phyloP scores from a whole-genome alignment of 345 rosid genomes.

The Microcos paniculata region DNA sequence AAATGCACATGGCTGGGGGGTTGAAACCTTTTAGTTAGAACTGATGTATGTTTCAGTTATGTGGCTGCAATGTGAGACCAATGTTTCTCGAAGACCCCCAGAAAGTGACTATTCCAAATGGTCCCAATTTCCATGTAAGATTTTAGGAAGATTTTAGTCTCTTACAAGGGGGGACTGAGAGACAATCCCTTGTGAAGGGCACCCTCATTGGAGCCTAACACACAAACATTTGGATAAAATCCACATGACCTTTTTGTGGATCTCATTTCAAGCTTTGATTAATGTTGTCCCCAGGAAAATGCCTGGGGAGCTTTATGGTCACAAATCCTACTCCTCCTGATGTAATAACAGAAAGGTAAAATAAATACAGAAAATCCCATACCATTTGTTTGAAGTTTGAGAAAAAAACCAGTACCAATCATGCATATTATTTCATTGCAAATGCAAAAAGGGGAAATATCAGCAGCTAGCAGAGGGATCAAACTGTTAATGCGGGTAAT shows the following conservation, averaged over 20 bases:
- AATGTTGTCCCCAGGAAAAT: constrained; percentile 10
- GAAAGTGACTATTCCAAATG: constrained; percentile 12
- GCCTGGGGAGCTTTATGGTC: constrained; percentile 8
- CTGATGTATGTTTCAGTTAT: not conserved
- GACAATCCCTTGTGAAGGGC: constrained; percentile 52
- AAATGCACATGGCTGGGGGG: constrained; percentile 30
- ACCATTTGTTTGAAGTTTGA: not conserved
- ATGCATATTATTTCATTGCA: not conserved
- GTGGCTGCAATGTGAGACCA: constrained; percentile 15
- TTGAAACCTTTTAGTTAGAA: not conserved
- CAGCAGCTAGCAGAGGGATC: not conserved
- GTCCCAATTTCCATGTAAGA: constrained; percentile 21
- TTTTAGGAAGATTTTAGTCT: constrained; percentile 1
- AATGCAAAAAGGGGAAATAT: not conserved
- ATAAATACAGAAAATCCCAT: not conserved
- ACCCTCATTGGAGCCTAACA: constrained; percentile 18
- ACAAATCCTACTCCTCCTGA: constrained; percentile 1
- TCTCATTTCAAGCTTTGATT: constrained; percentile 19
- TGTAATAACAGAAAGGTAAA: not conserved
- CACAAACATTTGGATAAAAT: constrained; percentile 29
- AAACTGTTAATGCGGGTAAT: not conserved
- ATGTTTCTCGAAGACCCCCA: not conserved
- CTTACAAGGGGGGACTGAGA: constrained; percentile 9
- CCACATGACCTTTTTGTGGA: constrained; percentile 33
- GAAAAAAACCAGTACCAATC: constrained; percentile 8